Conservation (phyloP, 441 rosid genomes). For the Theobroma grandiflorum region DNA sequence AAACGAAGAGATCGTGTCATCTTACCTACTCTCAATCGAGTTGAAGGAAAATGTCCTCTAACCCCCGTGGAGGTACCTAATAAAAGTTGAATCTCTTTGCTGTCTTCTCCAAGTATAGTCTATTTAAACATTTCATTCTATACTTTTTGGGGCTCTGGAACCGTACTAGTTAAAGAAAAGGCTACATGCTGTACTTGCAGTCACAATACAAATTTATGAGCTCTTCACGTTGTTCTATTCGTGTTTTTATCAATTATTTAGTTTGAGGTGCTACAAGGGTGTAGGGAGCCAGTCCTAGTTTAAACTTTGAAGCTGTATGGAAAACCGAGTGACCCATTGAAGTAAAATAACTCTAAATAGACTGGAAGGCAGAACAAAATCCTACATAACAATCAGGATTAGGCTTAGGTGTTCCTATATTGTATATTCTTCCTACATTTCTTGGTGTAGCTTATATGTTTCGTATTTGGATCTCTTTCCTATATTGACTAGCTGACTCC, state of each 20-base stretch:
- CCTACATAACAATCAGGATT: neutral
- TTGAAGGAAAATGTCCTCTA: slow-evolving; percentile 91
- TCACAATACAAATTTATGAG: neutral
- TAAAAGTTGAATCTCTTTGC: slow-evolving; percentile 15
- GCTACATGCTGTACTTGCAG: neutral
- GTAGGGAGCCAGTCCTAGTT: neutral
- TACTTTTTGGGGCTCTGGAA: slow-evolving; percentile 20
- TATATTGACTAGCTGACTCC: neutral
- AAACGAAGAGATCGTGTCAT: slow-evolving; percentile 72
- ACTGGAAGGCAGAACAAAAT: neutral
- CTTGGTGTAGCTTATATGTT: neutral
- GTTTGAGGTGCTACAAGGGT: slow-evolving; percentile 4
- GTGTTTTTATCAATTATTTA: neutral
- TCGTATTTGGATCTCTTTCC: neutral
- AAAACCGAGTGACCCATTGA: neutral
- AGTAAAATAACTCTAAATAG: slow-evolving; percentile 16
- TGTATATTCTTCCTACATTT: neutral
- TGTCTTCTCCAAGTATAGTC: slow-evolving; percentile 13
- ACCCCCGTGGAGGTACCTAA: slow-evolving; percentile 87
- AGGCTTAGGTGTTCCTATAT: neutral
- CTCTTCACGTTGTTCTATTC: neutral
- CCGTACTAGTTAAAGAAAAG: slow-evolving; percentile 4
- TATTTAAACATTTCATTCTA: neutral
- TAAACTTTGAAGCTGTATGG: slow-evolving; percentile 1
- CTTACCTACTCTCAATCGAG: slow-evolving; percentile 75